Conservation (phyloP, 2,329 filamentous ascomycete species). For the Fusarium cicatricum region DNA sequence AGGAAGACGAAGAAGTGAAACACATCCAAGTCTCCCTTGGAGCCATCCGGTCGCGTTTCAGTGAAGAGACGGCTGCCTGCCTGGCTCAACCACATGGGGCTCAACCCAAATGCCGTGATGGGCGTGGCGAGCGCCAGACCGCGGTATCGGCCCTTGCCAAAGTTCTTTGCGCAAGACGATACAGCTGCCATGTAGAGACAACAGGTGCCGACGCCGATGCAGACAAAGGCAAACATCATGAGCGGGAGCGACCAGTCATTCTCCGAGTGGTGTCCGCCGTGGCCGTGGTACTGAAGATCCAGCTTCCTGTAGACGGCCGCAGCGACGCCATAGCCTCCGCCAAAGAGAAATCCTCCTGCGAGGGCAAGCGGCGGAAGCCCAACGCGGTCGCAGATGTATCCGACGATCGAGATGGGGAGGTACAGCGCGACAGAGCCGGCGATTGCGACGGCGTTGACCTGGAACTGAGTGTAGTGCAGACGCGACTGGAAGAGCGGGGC, state of each 20-base stretch:
- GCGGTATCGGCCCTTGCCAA: slow-evolving; percentile 86
- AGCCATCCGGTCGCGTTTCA: slow-evolving; percentile 71
- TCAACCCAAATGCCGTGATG: slow-evolving; percentile 91
- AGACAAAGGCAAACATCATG: slow-evolving; percentile 87
- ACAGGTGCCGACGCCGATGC: slow-evolving; percentile 83
- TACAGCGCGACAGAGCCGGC: slow-evolving; percentile 89
- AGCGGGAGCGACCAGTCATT: slow-evolving; percentile 74
- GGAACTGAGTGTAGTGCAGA: slow-evolving; percentile 87
- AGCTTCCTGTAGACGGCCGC: slow-evolving; percentile 74
- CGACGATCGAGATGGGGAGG: slow-evolving; percentile 87
- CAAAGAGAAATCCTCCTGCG: slow-evolving; percentile 77
- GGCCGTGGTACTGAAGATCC: slow-evolving; percentile 56
- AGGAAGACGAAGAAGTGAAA: slow-evolving; percentile 91
- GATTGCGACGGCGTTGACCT: slow-evolving; percentile 90
- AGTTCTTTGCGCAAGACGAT: slow-evolving; percentile 98
- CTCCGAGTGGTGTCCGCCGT: slow-evolving; percentile 51
- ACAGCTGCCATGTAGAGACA: slow-evolving; percentile 90
- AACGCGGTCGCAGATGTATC: slow-evolving; percentile 89
- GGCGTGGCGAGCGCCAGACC: slow-evolving; percentile 89
- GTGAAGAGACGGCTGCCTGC: slow-evolving; percentile 80
- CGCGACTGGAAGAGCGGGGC: slow-evolving; percentile 88
- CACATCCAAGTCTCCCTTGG: slow-evolving; percentile 72
- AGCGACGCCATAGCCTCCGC: slow-evolving; percentile 82
- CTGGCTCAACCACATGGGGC: slow-evolving; percentile 96
- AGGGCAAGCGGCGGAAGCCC: slow-evolving; percentile 81